phyloP scores from a whole-genome alignment of 192 early-diverging fungal species.

The Entomortierella chlamydospora region DNA sequence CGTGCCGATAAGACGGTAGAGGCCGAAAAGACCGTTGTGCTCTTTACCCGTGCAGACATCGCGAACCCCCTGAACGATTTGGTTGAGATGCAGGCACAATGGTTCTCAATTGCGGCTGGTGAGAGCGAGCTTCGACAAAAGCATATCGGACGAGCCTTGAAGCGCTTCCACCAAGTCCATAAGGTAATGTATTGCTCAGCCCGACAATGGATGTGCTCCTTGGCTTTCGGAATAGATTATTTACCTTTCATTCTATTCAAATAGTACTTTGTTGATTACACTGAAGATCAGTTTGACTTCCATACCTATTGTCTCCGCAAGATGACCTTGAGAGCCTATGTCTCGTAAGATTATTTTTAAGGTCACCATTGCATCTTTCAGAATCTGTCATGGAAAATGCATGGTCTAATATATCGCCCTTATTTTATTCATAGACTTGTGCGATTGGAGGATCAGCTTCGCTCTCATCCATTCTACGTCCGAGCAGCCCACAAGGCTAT shows the following conservation, averaged over 20 bases:
- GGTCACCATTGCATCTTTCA: not conserved
- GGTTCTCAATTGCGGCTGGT: constrained; percentile 88
- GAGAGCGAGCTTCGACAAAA: constrained; percentile 75
- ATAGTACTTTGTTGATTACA: constrained; percentile 82
- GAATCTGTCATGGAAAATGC: not conserved
- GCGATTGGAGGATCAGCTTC: constrained; percentile 81
- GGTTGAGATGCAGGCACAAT: constrained; percentile 91
- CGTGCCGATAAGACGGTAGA: constrained; percentile 81
- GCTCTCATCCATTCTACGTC: constrained; percentile 76
- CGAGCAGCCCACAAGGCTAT: constrained; percentile 82
- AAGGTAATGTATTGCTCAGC: constrained; percentile 58
- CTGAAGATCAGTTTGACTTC: constrained; percentile 97
- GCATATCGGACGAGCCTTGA: constrained; percentile 84
- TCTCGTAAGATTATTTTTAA: constrained; percentile 63
- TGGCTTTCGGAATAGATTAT: not conserved
- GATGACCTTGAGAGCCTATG: constrained; percentile 86
- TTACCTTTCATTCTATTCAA: not conserved
- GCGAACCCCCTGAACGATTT: constrained; percentile 82
- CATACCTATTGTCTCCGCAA: constrained; percentile 94
- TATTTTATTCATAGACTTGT: constrained; percentile 64
- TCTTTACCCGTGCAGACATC: constrained; percentile 82
- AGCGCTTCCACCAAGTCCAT: constrained; percentile 87
- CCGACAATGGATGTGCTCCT: not conserved
- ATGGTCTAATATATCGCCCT: not conserved
- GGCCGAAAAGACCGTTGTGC: constrained; percentile 85